phyloP scores from a whole-genome alignment of 768 basidiomycete species.

The Boletus fagicola region DNA sequence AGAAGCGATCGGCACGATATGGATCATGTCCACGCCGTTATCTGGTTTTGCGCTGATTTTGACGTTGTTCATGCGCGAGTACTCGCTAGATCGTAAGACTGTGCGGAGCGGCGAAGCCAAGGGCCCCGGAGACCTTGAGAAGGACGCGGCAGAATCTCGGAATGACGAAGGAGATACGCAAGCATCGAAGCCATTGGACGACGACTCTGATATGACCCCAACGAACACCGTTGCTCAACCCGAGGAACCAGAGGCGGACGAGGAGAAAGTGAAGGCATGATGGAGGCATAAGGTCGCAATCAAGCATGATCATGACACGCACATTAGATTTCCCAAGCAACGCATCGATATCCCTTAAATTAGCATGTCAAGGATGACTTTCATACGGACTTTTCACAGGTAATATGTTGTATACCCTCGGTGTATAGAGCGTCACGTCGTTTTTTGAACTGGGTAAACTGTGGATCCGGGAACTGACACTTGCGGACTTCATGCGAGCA shows the following conservation, averaged over 20 bases:
- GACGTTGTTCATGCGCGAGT: conserved; percentile 55
- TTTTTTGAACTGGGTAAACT: too few species aligned
- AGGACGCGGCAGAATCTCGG: conserved; percentile 4
- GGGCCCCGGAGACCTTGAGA: conserved; percentile 33
- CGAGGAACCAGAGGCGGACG: not conserved
- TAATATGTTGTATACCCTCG: not conserved
- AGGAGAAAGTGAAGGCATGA: not conserved
- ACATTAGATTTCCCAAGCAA: conserved; percentile 1
- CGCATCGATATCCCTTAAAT: not conserved
- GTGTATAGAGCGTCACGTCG: too few species aligned
- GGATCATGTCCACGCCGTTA: conserved; percentile 49
- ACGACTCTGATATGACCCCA: conserved; percentile 6
- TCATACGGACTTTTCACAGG: not conserved
- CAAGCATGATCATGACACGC: not conserved
- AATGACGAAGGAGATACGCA: too few species aligned
- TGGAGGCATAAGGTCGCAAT: too few species aligned
- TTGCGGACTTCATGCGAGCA: too few species aligned
- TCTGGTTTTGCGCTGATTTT: conserved; percentile 51
- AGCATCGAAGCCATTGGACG: not conserved
- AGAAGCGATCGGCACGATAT: conserved; percentile 41
- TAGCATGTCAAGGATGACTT: not conserved
- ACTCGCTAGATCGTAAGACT: conserved; percentile 55
- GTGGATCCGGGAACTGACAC: too few species aligned
- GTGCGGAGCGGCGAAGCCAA: conserved; percentile 37
- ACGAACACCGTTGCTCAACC: not conserved